Evolutionary conservation across 176 grass and related monocot genomes (phyloP).

Genomic region (Lolium perenne): DNA sequence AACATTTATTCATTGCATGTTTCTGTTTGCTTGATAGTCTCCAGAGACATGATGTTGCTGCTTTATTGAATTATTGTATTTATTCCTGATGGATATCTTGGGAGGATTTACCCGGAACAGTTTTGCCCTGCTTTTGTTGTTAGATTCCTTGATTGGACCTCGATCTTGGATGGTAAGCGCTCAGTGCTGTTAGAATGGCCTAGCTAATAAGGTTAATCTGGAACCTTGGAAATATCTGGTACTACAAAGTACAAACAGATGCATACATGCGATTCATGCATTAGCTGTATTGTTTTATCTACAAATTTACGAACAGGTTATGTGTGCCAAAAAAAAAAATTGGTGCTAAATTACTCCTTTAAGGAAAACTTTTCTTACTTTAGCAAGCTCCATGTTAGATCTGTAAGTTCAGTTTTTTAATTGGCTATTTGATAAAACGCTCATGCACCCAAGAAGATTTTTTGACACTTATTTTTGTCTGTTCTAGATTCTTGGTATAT

Average conservation of each 20-base stretch:
- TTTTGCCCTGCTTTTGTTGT: too few relatives aligned
- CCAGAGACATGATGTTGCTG: neutral
- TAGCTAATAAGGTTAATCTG: neutral
- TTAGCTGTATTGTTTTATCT: neutral
- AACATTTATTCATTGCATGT: too few relatives aligned
- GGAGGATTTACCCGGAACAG: too few relatives aligned
- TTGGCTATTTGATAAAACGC: neutral
- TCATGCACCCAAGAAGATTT: neutral
- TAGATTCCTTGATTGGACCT: neutral
- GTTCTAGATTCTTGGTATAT: too few relatives aligned
- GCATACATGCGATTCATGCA: too few relatives aligned
- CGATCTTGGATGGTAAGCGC: neutral
- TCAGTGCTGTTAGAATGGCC: neutral
- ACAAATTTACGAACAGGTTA: neutral
- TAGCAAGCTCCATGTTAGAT: neutral
- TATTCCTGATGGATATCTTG: neutral
- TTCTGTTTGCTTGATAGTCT: neutral
- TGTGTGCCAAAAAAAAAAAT: neutral
- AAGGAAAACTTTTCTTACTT: neutral
- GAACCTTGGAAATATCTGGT: neutral
- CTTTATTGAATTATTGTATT: neutral
- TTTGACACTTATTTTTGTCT: too few relatives aligned
- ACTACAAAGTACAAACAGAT: neutral
- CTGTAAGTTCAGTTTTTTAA: neutral
- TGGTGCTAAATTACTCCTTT: neutral